Conservation (phyloP, 257 asterid genomes). For the Nyctanthes arbortristis region DNA sequence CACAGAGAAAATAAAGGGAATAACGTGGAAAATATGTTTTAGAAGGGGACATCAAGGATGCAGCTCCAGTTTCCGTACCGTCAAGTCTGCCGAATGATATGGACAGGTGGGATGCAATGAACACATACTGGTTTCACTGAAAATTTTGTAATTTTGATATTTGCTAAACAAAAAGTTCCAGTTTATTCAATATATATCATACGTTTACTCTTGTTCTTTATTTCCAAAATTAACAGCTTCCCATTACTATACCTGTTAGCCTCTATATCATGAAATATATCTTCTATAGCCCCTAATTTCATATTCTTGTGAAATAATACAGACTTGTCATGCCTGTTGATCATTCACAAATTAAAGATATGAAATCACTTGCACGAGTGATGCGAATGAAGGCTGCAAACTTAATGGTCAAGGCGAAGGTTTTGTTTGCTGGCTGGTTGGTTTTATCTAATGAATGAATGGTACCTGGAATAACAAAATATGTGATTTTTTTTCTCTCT, state of each 20-base stretch:
- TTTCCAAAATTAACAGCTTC: conserved; percentile 9
- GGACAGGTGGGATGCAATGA: conserved; percentile 57
- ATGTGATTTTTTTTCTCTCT: conserved; percentile 13
- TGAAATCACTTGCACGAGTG: conserved; percentile 52
- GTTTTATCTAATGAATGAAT: conserved; percentile 10
- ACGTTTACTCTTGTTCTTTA: too few relatives aligned
- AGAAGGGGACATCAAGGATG: conserved; percentile 75
- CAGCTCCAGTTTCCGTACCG: conserved; percentile 49
- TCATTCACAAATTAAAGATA: conserved; percentile 68
- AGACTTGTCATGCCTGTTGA: conserved; percentile 53
- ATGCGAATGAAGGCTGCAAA: conserved; percentile 52
- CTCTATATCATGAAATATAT: conserved; percentile 3
- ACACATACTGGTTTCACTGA: neutral
- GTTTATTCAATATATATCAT: too few relatives aligned
- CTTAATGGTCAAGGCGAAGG: conserved; percentile 73
- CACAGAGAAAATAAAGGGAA: conserved; percentile 21
- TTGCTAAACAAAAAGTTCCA: too few relatives aligned
- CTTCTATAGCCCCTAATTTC: conserved; percentile 8
- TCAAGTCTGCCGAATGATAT: conserved; percentile 51
- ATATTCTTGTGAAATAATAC: conserved; percentile 24
- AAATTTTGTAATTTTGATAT: too few relatives aligned
- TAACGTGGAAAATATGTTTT: conserved; percentile 27
- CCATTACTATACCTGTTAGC: neutral
- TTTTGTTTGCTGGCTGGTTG: conserved; percentile 24
- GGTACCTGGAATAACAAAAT: conserved; percentile 13